A percentile compares a stretch with the other conserved stretches of the same genome.
These are phyloP conservation scores for Fragilaria radians DNA, from an alignment of 108 stramenopile genomes.

Conservation along the genomic window DNA sequence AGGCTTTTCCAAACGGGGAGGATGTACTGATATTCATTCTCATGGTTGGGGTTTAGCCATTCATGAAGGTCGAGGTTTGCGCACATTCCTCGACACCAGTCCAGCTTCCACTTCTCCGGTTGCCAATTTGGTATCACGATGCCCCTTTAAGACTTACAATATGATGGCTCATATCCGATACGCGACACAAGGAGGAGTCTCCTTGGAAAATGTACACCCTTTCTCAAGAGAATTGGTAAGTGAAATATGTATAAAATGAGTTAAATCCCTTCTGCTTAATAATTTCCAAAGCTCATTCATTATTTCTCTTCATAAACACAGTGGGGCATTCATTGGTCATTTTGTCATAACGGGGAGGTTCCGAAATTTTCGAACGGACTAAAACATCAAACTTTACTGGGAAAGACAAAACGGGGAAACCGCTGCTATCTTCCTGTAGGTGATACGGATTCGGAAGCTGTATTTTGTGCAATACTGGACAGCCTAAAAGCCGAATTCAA, in stretches of 20 bases:
- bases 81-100: constrained; percentile 61
- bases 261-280: too few species aligned
- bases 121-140: constrained; percentile 55
- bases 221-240: constrained; percentile 83
- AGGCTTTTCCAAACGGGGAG: constrained; percentile 72
- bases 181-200: constrained; percentile 76
- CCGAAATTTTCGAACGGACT: constrained; percentile 45
- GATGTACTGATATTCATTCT: constrained; percentile 70
- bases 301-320: too few species aligned
- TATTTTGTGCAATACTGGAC: constrained; percentile 89
- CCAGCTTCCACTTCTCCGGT: constrained; percentile 62
- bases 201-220: constrained; percentile 88
- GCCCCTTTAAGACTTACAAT: constrained; percentile 76
- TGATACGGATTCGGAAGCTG: constrained; percentile 89
- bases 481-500: constrained; percentile 65
- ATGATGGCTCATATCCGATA: constrained; percentile 91
- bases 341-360: constrained; percentile 89
- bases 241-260: too few species aligned
- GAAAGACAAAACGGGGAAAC: neutral
- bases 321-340: constrained; percentile 81
- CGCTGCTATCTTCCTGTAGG: constrained; percentile 64
- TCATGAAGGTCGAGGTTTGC: constrained; percentile 79
- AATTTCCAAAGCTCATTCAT: too few species aligned
- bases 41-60: constrained; percentile 84
- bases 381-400: neutral